These are phyloP conservation scores for Geoglossum cookeanum DNA, from an alignment of 2,329 filamentous ascomycete species.

Conservation along the genomic window DNA sequence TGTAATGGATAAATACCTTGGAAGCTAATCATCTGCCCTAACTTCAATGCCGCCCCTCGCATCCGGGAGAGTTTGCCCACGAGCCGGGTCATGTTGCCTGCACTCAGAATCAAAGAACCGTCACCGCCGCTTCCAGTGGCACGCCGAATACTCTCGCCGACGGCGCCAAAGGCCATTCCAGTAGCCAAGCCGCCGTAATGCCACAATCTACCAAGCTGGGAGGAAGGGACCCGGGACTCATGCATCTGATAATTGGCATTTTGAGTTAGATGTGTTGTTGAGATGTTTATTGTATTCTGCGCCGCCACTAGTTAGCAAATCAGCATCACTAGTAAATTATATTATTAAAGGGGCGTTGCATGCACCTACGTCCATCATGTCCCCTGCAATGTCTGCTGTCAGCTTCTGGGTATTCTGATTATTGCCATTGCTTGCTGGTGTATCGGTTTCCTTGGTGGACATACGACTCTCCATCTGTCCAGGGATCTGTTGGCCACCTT, in stretches of 20 bases:
- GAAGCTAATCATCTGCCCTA: conserved; percentile 96
- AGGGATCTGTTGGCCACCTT: too few species aligned
- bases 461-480: too few species aligned
- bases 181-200: conserved; percentile 87
- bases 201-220: conserved; percentile 72
- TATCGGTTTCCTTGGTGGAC: background rate
- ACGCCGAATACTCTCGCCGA: conserved; percentile 67
- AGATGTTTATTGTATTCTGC: conserved; percentile 18
- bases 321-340: conserved; percentile 17
- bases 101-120: conserved; percentile 66
- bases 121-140: conserved; percentile 41
- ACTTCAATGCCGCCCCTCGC: conserved; percentile 89
- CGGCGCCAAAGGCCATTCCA: conserved; percentile 85
- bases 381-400: conserved; percentile 27
- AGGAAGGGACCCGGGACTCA: conserved; percentile 80
- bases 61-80: conserved; percentile 88
- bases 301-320: conserved; percentile 25
- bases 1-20: conserved; percentile 32
- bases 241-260: conserved; percentile 45
- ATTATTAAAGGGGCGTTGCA: conserved; percentile 3
- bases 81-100: conserved; percentile 79
- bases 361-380: conserved; percentile 15
- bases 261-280: background rate
- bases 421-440: conserved; percentile 10
- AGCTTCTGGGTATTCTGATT: conserved; percentile 26